Evolutionary conservation across 2,329 filamentous ascomycete genomes (phyloP).

Genomic region (Blastomyces emzantsi): DNA sequence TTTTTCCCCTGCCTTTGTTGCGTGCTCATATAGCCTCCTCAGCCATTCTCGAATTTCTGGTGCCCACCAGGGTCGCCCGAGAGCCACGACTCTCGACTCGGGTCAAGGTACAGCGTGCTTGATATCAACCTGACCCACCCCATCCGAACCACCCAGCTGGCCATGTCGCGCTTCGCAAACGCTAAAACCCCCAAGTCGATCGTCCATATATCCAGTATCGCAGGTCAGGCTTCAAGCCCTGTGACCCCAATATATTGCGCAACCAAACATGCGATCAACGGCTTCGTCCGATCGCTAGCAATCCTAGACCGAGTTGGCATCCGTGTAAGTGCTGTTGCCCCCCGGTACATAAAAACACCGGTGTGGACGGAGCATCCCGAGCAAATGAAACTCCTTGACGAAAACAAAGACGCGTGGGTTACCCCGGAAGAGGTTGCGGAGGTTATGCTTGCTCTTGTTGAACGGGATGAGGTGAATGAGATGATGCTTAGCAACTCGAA

Average conservation of each 20-base stretch:
- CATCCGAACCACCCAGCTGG: slow-evolving; percentile 44
- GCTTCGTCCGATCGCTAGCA: slow-evolving; percentile 43
- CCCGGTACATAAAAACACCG: slow-evolving; percentile 53
- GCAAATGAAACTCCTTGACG: slow-evolving; percentile 46
- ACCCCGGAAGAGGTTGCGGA: slow-evolving; percentile 52
- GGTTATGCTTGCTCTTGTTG: slow-evolving; percentile 49
- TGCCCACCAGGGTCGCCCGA: slow-evolving; percentile 36
- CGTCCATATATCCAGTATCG: slow-evolving; percentile 43
- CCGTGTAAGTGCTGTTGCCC: slow-evolving; percentile 51
- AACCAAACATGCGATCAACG: slow-evolving; percentile 42
- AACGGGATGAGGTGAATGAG: slow-evolving; percentile 38
- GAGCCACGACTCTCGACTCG: slow-evolving; percentile 34
- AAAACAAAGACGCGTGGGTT: slow-evolving; percentile 46
- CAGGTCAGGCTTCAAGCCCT: slow-evolving; percentile 34
- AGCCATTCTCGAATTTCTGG: slow-evolving; percentile 45
- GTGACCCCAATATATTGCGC: slow-evolving; percentile 41
- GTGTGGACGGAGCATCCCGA: slow-evolving; percentile 55
- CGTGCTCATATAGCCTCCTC: slow-evolving; percentile 2
- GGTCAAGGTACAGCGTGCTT: slow-evolving; percentile 37
- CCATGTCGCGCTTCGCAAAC: slow-evolving; percentile 41
- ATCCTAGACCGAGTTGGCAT: slow-evolving; percentile 42
- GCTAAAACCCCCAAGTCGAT: slow-evolving; percentile 34
- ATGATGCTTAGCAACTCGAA: slow-evolving; percentile 25
- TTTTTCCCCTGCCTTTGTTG: background rate
- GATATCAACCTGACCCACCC: slow-evolving; percentile 47